These are phyloP conservation scores for Penicillium waksmanii DNA, from an alignment of 495 filamentous ascomycete genomes.

Conservation along the genomic window DNA sequence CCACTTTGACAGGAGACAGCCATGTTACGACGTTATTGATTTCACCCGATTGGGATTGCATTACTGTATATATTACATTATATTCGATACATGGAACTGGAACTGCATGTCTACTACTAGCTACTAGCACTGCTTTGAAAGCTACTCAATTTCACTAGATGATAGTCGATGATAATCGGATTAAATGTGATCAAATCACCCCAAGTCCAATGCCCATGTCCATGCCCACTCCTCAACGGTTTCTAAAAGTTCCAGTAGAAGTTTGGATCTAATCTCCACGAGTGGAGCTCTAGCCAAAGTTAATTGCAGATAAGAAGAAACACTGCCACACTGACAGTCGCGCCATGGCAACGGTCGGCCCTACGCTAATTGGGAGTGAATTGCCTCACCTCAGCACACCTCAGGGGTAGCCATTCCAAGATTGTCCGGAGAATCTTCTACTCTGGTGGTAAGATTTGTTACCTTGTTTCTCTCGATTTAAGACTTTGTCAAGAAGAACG, in stretches of 20 bases:
- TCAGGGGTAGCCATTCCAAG: background rate
- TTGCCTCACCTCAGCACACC: too few species aligned
- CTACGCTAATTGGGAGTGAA: too few species aligned
- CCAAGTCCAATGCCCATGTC: too few species aligned
- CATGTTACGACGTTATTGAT: conserved; percentile 13
- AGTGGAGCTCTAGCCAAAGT: background rate
- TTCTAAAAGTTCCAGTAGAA: background rate
- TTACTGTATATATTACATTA: conserved; percentile 22
- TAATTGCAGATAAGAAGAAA: conserved; percentile 6
- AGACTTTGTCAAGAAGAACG: background rate
- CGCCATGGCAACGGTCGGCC: too few species aligned
- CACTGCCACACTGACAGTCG: conserved; percentile 2
- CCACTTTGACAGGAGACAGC: conserved; percentile 1
- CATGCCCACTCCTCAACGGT: background rate
- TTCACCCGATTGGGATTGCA: conserved; percentile 16
- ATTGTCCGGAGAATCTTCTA: too few species aligned
- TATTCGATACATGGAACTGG: conserved; percentile 14
- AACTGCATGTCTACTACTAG: conserved; percentile 5
- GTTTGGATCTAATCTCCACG: conserved; percentile 3
- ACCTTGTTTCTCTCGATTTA: background rate
- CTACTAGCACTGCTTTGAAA: background rate
- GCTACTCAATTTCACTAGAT: background rate
- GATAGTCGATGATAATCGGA: background rate
- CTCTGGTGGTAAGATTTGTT: too few species aligned
- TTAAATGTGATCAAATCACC: background rate